Evolutionary conservation across 108 stramenopile genomes (phyloP), one percentile per base, ranked within the genome.

Genomic region (Nitzschia sp.): DNA sequence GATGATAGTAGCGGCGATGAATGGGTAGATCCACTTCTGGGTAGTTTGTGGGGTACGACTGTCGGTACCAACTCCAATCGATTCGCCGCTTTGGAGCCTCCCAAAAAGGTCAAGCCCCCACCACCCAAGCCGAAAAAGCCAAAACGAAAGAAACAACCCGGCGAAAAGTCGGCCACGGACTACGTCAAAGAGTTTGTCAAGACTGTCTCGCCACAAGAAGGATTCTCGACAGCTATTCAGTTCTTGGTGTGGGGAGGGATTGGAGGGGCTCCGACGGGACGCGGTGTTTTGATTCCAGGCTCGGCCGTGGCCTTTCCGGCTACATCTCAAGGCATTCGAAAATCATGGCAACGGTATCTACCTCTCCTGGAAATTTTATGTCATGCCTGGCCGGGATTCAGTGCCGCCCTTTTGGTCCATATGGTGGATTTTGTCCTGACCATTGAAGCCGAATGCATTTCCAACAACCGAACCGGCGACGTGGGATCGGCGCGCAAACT

Each of bases 331-430:
- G 71, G 82, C n/a, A 45, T 85, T 57, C 57, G 75, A 35, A 79
- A 80, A 48, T 69, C 83, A 30, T 78, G 81, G 63, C 58, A 78
- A 36, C 75, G 64, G 27, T 87, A 86, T 59, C 72, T 77, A 19
- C 80, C 86, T 6, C 60, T 90, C 23, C 42, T 93, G 13, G 56
- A 78, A 56, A 58, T 74, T 1, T 28, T 89, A 24, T 64, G 73
- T 2, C 70, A 64, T 32, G 53, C 56, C 18, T 93, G 88, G 75
- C 87, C 92, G 46, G 92, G 92, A 49, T 90, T 93, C 33, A 30
- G 79, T 11, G 17, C 73, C 13, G 66, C 77, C 1, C 58, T 93
- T 24, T 63, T 89, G 54, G 76, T 85, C 1, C 82, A 90, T 63
- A 46, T 93, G 72, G 70, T 90, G 21, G 89, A 90, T 64, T 85